Percentiles rank a stretch among this genome's conserved stretches.
Evolutionary conservation across 2,329 filamentous ascomycete species (phyloP).

Genomic region (Claviceps africana): DNA sequence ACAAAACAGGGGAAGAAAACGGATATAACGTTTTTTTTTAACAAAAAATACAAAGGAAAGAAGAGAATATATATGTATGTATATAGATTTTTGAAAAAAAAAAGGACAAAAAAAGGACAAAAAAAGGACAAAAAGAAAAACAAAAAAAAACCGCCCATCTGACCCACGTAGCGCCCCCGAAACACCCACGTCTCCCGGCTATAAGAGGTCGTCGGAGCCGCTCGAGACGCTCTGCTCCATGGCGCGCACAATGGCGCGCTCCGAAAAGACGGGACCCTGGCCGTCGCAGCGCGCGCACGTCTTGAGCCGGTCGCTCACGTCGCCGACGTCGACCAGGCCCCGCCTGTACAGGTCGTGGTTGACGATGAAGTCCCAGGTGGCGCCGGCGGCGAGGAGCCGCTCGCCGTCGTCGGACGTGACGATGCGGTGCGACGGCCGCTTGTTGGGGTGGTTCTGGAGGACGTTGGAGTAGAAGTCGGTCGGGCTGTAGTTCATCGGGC

Average conservation of each 20-base stretch:
- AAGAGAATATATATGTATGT: too few relatives aligned
- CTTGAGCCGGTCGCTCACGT: conserved; percentile 69
- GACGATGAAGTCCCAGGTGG: conserved; percentile 85
- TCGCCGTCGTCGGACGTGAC: conserved; percentile 52
- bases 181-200: neutral
- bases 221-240: conserved; percentile 67
- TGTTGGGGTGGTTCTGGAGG: conserved; percentile 46
- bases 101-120: neutral
- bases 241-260: conserved; percentile 55
- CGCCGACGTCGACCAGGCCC: conserved; percentile 66
- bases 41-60: too few relatives aligned
- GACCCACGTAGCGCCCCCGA: too few relatives aligned
- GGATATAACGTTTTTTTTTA: too few relatives aligned
- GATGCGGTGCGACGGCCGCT: conserved; percentile 54
- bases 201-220: conserved; percentile 60
- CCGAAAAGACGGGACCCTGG: conserved; percentile 76
- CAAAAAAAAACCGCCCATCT: too few relatives aligned
- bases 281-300: conserved; percentile 68
- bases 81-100: too few relatives aligned
- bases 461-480: conserved; percentile 57
- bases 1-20: too few relatives aligned
- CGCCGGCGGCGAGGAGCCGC: conserved; percentile 56
- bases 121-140: neutral
- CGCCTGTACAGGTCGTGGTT: conserved; percentile 61
- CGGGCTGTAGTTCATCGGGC: conserved; percentile 57